Conservation (phyloP, 345 rosid genomes). For the Eutrema yunnanense region DNA sequence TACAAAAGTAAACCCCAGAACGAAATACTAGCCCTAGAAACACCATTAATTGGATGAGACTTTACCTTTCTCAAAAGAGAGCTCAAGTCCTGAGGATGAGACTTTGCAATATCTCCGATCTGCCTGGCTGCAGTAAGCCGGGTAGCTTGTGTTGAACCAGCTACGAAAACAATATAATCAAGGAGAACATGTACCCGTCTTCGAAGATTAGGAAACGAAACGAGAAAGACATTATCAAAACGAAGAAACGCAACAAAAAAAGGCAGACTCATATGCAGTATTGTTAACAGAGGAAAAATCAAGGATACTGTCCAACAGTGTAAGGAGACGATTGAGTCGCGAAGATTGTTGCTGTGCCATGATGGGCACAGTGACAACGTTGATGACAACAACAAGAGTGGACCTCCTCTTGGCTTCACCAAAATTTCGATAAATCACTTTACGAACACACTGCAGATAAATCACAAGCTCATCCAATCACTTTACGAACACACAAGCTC, state of each 20-base stretch:
- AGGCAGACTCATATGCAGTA: not conserved
- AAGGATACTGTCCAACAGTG: conserved; percentile 96
- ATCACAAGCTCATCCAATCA: no score
- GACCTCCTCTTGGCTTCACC: conserved; percentile 22
- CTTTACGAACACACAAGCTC: no score
- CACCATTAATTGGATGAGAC: not conserved
- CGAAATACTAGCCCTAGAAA: not conserved
- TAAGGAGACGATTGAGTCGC: conserved; percentile 91
- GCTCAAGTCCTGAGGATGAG: conserved; percentile 89
- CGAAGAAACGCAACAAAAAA: not conserved
- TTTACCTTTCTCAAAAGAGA: conserved; percentile 85
- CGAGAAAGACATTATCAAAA: not conserved
- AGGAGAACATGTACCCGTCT: conserved; percentile 22
- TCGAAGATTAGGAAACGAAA: not conserved
- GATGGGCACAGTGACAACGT: conserved; percentile 16
- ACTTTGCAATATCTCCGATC: conserved; percentile 92
- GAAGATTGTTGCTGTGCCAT: conserved; percentile 99
- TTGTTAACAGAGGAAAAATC: conserved; percentile 22
- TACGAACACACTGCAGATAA: no score
- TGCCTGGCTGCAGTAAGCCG: conserved; percentile 95
- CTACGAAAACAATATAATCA: conserved; percentile 34
- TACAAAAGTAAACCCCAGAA: not conserved
- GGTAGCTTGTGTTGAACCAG: conserved; percentile 98
- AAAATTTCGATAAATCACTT: conserved; percentile 37
- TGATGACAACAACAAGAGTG: conserved; percentile 27